Evolutionary conservation across 2,329 filamentous ascomycete species (phyloP).

Genomic region (Pseudogymnoascus sp.): DNA sequence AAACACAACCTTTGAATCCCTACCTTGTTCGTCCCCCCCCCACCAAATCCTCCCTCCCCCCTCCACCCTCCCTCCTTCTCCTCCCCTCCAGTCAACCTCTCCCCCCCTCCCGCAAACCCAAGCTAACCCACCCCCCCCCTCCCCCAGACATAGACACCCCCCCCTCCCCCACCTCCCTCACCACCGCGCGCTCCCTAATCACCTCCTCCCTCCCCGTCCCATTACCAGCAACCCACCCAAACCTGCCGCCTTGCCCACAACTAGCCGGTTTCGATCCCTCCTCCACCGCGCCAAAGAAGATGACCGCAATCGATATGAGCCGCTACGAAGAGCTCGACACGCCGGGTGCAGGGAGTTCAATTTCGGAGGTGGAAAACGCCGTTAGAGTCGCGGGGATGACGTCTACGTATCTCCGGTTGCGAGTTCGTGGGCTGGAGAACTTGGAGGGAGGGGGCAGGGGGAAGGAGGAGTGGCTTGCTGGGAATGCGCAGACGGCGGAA

Average conservation of each 20-base stretch:
- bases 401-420: constrained; percentile 31
- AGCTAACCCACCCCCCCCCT: too few relatives aligned
- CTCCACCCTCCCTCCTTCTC: too few relatives aligned
- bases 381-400: not conserved
- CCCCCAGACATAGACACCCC: not conserved
- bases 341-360: too few relatives aligned
- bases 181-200: not conserved
- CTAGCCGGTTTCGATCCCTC: too few relatives aligned
- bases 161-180: not conserved
- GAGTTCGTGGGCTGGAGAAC: constrained; percentile 56
- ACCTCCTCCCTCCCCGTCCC: not conserved
- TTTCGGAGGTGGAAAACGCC: not conserved
- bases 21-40: not conserved
- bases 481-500: constrained; percentile 71
- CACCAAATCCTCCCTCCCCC: not conserved
- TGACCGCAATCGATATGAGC: constrained; percentile 60
- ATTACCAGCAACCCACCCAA: not conserved
- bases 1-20: not conserved
- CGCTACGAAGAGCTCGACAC: constrained; percentile 65
- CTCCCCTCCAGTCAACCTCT: too few relatives aligned
- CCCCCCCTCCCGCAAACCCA: too few relatives aligned
- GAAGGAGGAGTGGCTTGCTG: constrained; percentile 84
- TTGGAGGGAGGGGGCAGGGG: constrained; percentile 62
- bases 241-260: too few relatives aligned
- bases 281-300: not conserved